Evolutionary conservation across 164 flowering plant species (phyloP).

Genomic region (Sextonia rubra): DNA sequence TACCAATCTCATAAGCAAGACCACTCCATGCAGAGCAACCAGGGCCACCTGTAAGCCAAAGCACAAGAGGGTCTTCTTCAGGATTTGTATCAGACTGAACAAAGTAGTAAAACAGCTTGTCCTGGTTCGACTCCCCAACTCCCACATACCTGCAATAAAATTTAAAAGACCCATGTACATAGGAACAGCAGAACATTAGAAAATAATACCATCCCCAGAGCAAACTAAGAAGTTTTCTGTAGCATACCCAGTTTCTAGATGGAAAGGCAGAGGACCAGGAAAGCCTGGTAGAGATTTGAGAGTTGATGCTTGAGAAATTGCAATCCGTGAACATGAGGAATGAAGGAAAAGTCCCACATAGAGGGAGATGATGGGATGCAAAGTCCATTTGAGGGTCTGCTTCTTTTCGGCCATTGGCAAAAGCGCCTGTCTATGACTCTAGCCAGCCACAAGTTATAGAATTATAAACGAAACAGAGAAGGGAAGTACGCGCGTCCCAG

Average conservation of each 20-base stretch:
- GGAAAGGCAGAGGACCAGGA: conserved; percentile 10
- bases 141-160: neutral
- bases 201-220: neutral
- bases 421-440: too few species aligned
- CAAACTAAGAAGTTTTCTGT: neutral
- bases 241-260: conserved; percentile 10
- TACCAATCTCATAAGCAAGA: conserved; percentile 26
- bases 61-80: conserved; percentile 28
- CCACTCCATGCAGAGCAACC: conserved; percentile 32
- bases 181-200: neutral
- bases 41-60: conserved; percentile 41
- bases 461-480: too few species aligned
- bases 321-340: neutral
- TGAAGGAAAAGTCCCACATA: neutral
- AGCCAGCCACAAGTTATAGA: too few species aligned
- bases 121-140: neutral
- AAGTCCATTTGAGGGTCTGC: neutral
- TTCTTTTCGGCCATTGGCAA: neutral
- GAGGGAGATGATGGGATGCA: neutral
- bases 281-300: conserved; percentile 14
- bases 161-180: neutral
- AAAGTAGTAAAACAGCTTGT: conserved; percentile 32
- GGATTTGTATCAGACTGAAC: conserved; percentile 33
- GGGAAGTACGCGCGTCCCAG: too few species aligned
- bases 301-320: neutral